Percentiles rank a stretch among this genome's conserved stretches.
Evolutionary conservation across 371 early-diverging fungal genomes (phyloP).

Genomic region (Actinomucor elegans): DNA sequence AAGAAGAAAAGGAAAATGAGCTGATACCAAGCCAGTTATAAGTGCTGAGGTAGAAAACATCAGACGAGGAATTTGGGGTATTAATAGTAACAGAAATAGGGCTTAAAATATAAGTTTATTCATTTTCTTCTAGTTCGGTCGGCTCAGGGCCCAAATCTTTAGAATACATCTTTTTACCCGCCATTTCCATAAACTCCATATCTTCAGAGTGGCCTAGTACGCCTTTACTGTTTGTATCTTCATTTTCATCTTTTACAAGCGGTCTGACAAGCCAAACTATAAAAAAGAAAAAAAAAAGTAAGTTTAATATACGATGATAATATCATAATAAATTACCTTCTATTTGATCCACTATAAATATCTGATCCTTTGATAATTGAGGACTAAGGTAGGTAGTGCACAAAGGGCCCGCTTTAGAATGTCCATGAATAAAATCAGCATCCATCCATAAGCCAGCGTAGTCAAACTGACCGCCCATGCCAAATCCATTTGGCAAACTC

Average conservation of each 20-base stretch:
- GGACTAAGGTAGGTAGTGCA: constrained; percentile 73
- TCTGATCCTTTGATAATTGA: constrained; percentile 52
- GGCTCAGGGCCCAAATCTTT: constrained; percentile 59
- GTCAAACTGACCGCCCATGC: constrained; percentile 82
- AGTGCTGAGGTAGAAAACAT: neutral
- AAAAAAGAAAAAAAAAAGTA: no score
- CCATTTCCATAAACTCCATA: constrained; percentile 86
- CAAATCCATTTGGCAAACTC: constrained; percentile 87
- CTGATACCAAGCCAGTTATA: neutral
- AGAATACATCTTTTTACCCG: constrained; percentile 78
- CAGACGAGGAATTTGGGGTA: neutral
- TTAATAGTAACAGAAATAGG: constrained; percentile 1
- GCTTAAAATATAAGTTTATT: neutral
- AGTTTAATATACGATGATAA: no score
- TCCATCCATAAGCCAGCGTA: constrained; percentile 85
- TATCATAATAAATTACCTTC: constrained; percentile 57
- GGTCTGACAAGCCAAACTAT: constrained; percentile 74
- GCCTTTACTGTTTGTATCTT: constrained; percentile 41
- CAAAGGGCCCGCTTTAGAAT: constrained; percentile 68
- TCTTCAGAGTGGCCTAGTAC: constrained; percentile 72
- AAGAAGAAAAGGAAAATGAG: constrained; percentile 1
- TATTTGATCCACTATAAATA: constrained; percentile 68
- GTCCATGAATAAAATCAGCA: constrained; percentile 67
- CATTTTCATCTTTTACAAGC: constrained; percentile 56
- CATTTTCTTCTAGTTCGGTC: constrained; percentile 5